A percentile compares a stretch with the other conserved stretches of the same genome.
Evolutionary conservation across 306 rosid species (phyloP).

Genomic region (cucumber (Cucumis sativus)): Cucumber_9930_V3 NC_026656.2:11443501-11444000

Average conservation of each 20-base stretch:
- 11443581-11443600: slow-evolving; percentile 39
- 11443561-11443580: not conserved
- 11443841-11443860: not conserved
- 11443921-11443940: not conserved
- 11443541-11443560: not conserved
- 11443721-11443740: slow-evolving; percentile 42
- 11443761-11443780: slow-evolving; percentile 60
- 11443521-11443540: not conserved
- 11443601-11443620: slow-evolving; percentile 52
- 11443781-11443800: slow-evolving; percentile 5
- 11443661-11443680: slow-evolving; percentile 78
- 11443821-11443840: not conserved
- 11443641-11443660: slow-evolving; percentile 45
- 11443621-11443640: slow-evolving; percentile 56
- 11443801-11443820: not conserved
- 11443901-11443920: not conserved
- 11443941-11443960: not conserved
- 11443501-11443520: not conserved
- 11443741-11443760: slow-evolving; percentile 57
- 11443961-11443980: not conserved
- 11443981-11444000: not conserved
- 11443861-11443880: not conserved
- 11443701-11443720: slow-evolving; percentile 88
- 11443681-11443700: slow-evolving; percentile 68
- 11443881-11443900: not conserved